Base-by-base conservation (phyloP, 2,329 filamentous ascomycete species). In the Pseudogymnoascus sp. region DNA sequence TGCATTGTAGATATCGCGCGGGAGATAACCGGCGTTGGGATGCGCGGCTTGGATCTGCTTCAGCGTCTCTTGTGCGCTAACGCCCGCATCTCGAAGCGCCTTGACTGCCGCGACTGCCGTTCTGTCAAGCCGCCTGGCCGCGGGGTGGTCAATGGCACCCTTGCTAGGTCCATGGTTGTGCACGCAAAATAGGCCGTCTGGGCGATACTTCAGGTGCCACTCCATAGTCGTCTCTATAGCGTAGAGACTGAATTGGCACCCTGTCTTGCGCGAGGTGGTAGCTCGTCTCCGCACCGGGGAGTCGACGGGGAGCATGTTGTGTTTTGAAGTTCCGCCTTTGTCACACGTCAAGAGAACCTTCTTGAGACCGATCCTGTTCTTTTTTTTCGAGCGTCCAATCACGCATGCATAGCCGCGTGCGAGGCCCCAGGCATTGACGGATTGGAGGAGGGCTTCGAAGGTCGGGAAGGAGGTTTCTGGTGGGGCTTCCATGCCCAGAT, bases 201-300 rank as follows among this genome's bases (percentile, higher is more conserved):
- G 85, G 4, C 85, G 81, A 68, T 86, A 87, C 59, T 85, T 79
- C 62, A 87, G 81, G 0, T 83, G 84, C 85, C 85, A 87, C 66
- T 87, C 83, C 0, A 83, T 86, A 63, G 85, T 78, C 68, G 86
- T 83, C 70, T 87, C 85, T 38, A 87, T 84, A 61, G 85, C 85
- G 65, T 87, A 87, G 71, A 87, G 86, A n/a, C 85, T 85, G 70
- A 87, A 87, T 30, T 83, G 83, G 65, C 85, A 87, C 66, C 86
- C 84, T 67, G 85, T 87, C 68, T 87, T 87, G 50, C 85, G 78
- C n/a, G 84, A 87, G 7, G 85, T 86, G 1, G 85, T 87, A 69
- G 85, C 85, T 20, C 83, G 79, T 72, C 87, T 87, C 61, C 85
- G 80, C 64, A 81, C 79, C 20, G 70, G 68, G 39, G 71, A 67